Base-by-base conservation (phyloP, 768 basidiomycete species). In the Amanita pallidorosea region DNA sequence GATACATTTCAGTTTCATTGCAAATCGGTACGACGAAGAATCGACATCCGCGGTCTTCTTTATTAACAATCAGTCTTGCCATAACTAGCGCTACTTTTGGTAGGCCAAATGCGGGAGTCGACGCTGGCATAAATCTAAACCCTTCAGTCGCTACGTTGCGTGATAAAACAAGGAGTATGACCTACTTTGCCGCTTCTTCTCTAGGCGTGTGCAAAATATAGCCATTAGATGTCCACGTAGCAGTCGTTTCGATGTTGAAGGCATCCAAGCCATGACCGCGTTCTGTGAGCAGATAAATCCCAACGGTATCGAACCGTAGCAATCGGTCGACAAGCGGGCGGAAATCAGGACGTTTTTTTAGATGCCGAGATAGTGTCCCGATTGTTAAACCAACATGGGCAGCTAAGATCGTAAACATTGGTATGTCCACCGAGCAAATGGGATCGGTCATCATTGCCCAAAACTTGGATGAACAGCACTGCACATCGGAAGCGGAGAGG, bases 221-320 rank as follows among this genome's bases (percentile, higher is more conserved):
- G 2, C 79, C 79, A 52, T 72, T 64, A 2, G 63, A 45, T 1
- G 71, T 74, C 51, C 68, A 69, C 0, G 73, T 77, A 9, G 77
- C 80, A 12, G 78, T 81, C 6, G 80, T 81, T 59, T 81, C 79
- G 8, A 80, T 71, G 56, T 81, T 78, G 56, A 76, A 73, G 1
- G 77, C 73, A 42, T 80, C 79, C n/a, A 81, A 61, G 12, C 78
- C 80, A 52, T 81, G 80, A 1, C 76, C 79, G 7, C 75, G 70
- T 63, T 80, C 79, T 0, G 74, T 72, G 38, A 79, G 62, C 42
- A 78, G 70, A 54, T 73, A 79, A 36, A 77, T 65, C 1, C 78
- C 77, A 44, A 76, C 70, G 12, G 71, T 73, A 18, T 80, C 76
- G 37, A 79, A 75, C 18, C 70, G 67, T 36, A 80, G 61, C n/a